Base-by-base conservation (phyloP, 2,329 filamentous ascomycete species). In the Penicillium polonicum region DNA sequence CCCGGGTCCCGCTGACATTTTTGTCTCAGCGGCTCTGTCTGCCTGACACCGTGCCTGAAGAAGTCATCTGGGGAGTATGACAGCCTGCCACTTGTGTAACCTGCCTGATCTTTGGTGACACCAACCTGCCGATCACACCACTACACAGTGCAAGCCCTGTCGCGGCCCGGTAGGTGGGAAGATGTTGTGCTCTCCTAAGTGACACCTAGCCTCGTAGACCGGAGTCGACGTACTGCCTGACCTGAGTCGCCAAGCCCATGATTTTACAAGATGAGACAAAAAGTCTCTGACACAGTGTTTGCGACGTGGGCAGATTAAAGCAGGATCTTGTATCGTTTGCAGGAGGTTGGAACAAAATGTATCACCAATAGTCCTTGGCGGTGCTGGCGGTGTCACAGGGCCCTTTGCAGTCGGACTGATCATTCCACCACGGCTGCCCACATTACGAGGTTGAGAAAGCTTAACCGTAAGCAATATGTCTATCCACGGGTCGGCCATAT, bases 341-440 rank as follows among this genome's bases (percentile, higher is more conserved):
- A 57, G 15, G 27, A 39, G 25, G 15, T 46, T 52, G 23, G 31
- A 38, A 53, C 39, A 42, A 44, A 48, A 36, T 52, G 53, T 41
- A 57, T 58, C 63, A 57, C 57, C 50, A 64, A 58, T 51, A 36
- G 46, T 55, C 53, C 8, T 50, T 13, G n/a, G 23, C n/a, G 17
- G 48, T 31, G 36, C 35, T 15, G 23, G n/a, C 12, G 8, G 59
- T 63, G 44, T 60, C 54, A 60, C 59, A 59, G 50, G 35, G 46
- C 21, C 31, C 15, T 41, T 23, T 59, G 48, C 17, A 21, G 21
- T 21, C 21, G 21, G 29, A 17, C 19, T 35, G 53, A 59, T 60
- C 57, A 57, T 48, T 46, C 52, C 59, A 59, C 60, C 48, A 56
- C 51, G 48, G 57, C 12, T 60, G 45, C 33, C 44, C 55, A 43